These are phyloP conservation scores for Gremmenia infestans DNA, from an alignment of 2,329 filamentous ascomycete genomes.

Conservation along the genomic window DNA sequence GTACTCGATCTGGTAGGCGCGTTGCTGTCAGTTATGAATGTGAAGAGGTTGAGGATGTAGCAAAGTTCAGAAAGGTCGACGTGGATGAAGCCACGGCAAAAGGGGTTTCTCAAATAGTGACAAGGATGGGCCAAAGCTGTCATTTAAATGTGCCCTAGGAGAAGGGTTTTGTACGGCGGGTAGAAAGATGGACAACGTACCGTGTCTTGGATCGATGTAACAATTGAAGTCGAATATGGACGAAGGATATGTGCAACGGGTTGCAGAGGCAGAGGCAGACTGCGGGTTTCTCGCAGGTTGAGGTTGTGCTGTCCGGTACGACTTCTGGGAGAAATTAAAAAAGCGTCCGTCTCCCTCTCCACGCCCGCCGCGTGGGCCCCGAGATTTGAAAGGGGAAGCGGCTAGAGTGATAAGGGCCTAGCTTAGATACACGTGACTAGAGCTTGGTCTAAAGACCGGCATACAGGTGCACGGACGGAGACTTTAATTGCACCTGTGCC, in stretches of 20 bases:
- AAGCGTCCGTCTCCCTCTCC: too few relatives aligned
- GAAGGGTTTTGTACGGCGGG: slow-evolving; percentile 9
- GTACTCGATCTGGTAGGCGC: slow-evolving; percentile 18
- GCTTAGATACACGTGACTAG: too few relatives aligned
- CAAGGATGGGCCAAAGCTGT: slow-evolving; percentile 25
- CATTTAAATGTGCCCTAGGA: slow-evolving; percentile 19
- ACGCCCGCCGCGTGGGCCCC: too few relatives aligned
- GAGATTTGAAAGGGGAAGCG: too few relatives aligned
- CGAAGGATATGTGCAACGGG: background rate
- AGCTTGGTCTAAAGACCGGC: too few relatives aligned
- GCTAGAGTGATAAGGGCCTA: too few relatives aligned
- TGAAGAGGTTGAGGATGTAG: slow-evolving; percentile 16
- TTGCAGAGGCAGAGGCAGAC: background rate
- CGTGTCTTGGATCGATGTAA: slow-evolving; percentile 2
- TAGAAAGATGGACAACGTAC: slow-evolving; percentile 8
- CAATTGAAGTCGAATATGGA: slow-evolving; percentile 5
- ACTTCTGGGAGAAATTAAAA: background rate
- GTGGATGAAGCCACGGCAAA: slow-evolving; percentile 20
- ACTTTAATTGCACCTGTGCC: too few relatives aligned
- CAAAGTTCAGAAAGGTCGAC: slow-evolving; percentile 18
- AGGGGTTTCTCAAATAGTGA: slow-evolving; percentile 23
- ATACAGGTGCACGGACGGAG: too few relatives aligned
- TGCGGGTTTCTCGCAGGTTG: background rate
- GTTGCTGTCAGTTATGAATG: slow-evolving; percentile 16
- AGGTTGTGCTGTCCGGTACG: background rate